Evolutionary conservation across 116 monocot species (phyloP), one percentile per base, ranked within the genome.

Genomic region (Dioscorea cayenensis): DNA sequence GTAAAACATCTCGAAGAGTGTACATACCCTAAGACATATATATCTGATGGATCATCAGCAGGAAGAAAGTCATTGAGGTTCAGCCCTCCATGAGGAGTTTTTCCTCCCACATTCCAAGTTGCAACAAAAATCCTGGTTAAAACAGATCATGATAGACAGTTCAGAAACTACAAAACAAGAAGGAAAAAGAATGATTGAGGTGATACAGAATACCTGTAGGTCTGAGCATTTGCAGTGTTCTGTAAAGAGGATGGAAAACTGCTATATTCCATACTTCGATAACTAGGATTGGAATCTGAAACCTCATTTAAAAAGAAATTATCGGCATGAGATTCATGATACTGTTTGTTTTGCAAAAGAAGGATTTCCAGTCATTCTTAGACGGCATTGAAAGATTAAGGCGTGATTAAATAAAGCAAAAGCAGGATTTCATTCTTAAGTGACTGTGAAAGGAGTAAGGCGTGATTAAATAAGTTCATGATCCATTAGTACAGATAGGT

Each of bases 61-160:
- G 85, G 84, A 67, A 95, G 84, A 73, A 91, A 89, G 51, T 84
- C 81, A 49, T 89, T 73, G 13, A 95, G 80, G 70, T 83, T 87
- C 73, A 92, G 28, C 49, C 80, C 87, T 71, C 60, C 51, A 51
- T 80, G 61, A 59, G 95, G 95, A 9, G 87, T 2, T 35, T 87
- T 95, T 68, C 95, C 95, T 78, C 89, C 95, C 27, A 87, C 92
- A 77, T 95, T 95, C 95, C 95, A 95, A 48, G 95, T 95, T 2
- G 89, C 84, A 36, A 84, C 89, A 61, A 91, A 89, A 65, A 92
- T 79, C 73, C 92, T 95, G 55, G 3, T 52, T 4, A 67, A 66
- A 28, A 50, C 63, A 55, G 65, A 32, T 65, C 28, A 64, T 0
- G 9, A 1, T 3, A 28, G 22, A 43, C 14, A 14, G 21, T 68